Conservation (phyloP, 2,329 filamentous ascomycete genomes). For the Cercospora canescens region DNA sequence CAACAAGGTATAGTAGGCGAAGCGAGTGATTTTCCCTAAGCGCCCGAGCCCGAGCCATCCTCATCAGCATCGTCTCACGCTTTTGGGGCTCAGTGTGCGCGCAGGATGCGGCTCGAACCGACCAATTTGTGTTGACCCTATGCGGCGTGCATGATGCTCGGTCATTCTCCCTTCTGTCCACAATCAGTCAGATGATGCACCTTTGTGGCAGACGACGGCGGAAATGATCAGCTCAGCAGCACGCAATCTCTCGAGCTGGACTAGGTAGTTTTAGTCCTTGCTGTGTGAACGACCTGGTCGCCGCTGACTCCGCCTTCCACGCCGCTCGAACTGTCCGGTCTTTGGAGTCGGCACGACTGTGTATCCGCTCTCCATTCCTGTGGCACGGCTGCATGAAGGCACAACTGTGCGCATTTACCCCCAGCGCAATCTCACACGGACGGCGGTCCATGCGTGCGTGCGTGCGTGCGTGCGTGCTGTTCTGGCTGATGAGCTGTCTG, state of each 20-base stretch:
- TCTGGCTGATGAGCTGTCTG: neutral
- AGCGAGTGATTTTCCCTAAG: slow-evolving; percentile 14
- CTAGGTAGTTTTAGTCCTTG: neutral
- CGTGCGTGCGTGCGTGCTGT: too few species aligned
- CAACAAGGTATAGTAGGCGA: neutral
- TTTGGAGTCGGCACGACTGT: neutral
- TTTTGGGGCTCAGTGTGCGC: neutral
- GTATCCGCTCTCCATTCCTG: slow-evolving; percentile 3
- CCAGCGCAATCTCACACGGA: neutral
- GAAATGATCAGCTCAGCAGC: neutral
- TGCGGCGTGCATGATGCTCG: neutral
- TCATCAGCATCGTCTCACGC: slow-evolving; percentile 1
- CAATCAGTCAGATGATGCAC: slow-evolving; percentile 14
- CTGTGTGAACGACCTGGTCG: neutral
- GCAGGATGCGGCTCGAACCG: slow-evolving; percentile 2
- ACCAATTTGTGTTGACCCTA: neutral
- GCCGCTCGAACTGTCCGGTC: neutral
- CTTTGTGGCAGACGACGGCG: too few species aligned
- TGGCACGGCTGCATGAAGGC: slow-evolving; percentile 1
- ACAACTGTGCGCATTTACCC: slow-evolving; percentile 4
- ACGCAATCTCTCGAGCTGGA: slow-evolving; percentile 2
- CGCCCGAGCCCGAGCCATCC: too few species aligned
- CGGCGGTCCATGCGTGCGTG: neutral
- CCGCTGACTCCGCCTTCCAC: slow-evolving; percentile 6
- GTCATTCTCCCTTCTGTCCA: neutral